Evolutionary conservation across 768 basidiomycete species (phyloP).

Genomic region (Pulveroboletus sp.): DNA sequence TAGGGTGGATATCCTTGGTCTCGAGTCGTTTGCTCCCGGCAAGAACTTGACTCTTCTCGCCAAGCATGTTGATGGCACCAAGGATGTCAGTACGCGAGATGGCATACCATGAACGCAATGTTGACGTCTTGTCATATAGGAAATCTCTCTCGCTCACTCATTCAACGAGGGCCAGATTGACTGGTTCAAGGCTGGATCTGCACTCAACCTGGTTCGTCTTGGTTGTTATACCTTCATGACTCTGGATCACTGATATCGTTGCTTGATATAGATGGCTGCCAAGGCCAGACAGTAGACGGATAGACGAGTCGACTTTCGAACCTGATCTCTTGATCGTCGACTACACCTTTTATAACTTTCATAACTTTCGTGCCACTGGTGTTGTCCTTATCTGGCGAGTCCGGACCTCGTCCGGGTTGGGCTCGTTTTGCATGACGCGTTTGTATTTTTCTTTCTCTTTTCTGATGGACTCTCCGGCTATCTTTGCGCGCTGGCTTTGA

Average conservation of each 20-base stretch:
- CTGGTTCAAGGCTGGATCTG: constrained; percentile 98
- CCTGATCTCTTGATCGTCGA: not conserved
- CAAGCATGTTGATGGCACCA: constrained; percentile 79
- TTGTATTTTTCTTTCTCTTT: not conserved
- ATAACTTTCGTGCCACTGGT: not conserved
- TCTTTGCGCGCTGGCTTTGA: constrained; percentile 9
- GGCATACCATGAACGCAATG: not conserved
- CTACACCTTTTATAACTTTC: constrained; percentile 4
- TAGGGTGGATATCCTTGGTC: constrained; percentile 82
- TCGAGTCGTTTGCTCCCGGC: constrained; percentile 86
- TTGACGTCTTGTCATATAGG: constrained; percentile 33
- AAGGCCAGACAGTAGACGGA: constrained; percentile 46
- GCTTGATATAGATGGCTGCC: constrained; percentile 53
- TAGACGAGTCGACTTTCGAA: constrained; percentile 8
- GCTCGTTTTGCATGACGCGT: not conserved
- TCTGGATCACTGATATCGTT: not conserved
- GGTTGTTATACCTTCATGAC: not conserved
- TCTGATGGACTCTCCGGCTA: not conserved
- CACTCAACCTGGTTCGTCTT: constrained; percentile 74
- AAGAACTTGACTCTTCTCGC: constrained; percentile 80
- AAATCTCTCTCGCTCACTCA: constrained; percentile 79
- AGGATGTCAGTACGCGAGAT: constrained; percentile 44
- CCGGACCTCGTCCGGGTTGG: not conserved
- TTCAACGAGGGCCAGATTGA: constrained; percentile 97
- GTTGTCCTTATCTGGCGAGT: not conserved